Conservation (phyloP, 1,284 basidiomycete species). For the Tilletiopsis washingtonensis region DNA sequence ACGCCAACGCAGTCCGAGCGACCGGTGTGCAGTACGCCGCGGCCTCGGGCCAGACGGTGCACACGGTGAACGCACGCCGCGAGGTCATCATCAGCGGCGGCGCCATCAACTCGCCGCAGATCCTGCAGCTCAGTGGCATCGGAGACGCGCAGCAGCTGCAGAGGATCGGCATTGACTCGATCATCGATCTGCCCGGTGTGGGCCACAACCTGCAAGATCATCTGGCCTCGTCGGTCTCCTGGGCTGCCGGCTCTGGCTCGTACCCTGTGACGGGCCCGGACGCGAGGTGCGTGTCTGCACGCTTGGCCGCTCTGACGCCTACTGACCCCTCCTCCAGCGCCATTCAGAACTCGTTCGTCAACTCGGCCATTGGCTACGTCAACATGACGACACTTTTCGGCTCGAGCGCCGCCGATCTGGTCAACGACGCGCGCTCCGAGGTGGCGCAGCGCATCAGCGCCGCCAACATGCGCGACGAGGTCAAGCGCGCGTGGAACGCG, state of each 20-base stretch:
- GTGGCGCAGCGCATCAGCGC: conserved; percentile 48
- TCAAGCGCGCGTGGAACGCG: conserved; percentile 59
- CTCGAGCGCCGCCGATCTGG: conserved; percentile 28
- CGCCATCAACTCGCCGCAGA: conserved; percentile 51
- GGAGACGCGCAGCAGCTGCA: conserved; percentile 47
- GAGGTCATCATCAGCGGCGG: conserved; percentile 55
- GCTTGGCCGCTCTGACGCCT: too few species aligned
- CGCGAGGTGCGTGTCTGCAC: too few species aligned
- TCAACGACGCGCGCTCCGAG: conserved; percentile 47
- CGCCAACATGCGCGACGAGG: conserved; percentile 54
- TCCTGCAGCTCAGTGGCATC: conserved; percentile 64
- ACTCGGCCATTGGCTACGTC: conserved; percentile 62
- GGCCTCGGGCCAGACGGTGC: conserved; percentile 33
- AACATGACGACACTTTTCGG: conserved; percentile 56
- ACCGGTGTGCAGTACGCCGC: conserved; percentile 57
- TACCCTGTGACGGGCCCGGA: too few species aligned
- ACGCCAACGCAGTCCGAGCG: conserved; percentile 53
- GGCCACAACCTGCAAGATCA: conserved; percentile 40
- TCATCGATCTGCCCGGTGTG: conserved; percentile 19
- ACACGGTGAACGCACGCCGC: conserved; percentile 54
- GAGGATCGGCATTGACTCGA: conserved; percentile 11
- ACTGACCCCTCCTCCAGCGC: too few species aligned
- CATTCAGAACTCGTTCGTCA: conserved; percentile 59
- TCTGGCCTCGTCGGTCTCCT: conserved; percentile 48
- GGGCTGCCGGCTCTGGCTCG: not conserved